Evolutionary conservation across 352 stramenopile genomes (phyloP).

Genomic region (Globisporangium iwayamae): DNA sequence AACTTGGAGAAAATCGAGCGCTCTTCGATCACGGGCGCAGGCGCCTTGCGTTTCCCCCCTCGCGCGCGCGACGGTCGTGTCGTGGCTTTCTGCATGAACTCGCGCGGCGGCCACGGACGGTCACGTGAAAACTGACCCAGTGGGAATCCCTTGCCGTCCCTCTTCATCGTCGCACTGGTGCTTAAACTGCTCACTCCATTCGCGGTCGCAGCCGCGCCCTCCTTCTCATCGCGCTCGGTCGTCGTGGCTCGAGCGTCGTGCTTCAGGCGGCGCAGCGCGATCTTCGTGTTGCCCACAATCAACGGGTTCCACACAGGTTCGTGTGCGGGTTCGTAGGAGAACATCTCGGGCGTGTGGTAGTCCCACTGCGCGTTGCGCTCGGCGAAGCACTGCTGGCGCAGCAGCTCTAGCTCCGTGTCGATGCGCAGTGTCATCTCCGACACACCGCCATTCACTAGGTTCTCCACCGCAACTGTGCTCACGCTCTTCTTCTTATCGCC

Average conservation of each 20-base stretch:
- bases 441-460: constrained; percentile 15
- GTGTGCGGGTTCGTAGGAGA: constrained; percentile 27
- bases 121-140: constrained; percentile 46
- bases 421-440: constrained; percentile 71
- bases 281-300: constrained; percentile 34
- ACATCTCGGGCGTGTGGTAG: constrained; percentile 47
- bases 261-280: constrained; percentile 34
- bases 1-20: constrained; percentile 32
- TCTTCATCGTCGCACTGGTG: constrained; percentile 14
- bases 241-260: constrained; percentile 21
- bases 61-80: constrained; percentile 36
- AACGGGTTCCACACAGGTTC: constrained; percentile 36
- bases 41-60: constrained; percentile 62
- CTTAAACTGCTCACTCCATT: background rate
- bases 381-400: constrained; percentile 70
- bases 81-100: constrained; percentile 64
- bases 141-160: constrained; percentile 17
- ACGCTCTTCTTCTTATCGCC: background rate
- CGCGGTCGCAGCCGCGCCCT: background rate
- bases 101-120: constrained; percentile 65
- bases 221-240: constrained; percentile 12
- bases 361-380: constrained; percentile 68
- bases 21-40: constrained; percentile 40
- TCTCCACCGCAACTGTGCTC: background rate
- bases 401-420: constrained; percentile 72